Evolutionary conservation across 2,329 filamentous ascomycete genomes (phyloP).

Genomic region (Fusarium pilosicola): DNA sequence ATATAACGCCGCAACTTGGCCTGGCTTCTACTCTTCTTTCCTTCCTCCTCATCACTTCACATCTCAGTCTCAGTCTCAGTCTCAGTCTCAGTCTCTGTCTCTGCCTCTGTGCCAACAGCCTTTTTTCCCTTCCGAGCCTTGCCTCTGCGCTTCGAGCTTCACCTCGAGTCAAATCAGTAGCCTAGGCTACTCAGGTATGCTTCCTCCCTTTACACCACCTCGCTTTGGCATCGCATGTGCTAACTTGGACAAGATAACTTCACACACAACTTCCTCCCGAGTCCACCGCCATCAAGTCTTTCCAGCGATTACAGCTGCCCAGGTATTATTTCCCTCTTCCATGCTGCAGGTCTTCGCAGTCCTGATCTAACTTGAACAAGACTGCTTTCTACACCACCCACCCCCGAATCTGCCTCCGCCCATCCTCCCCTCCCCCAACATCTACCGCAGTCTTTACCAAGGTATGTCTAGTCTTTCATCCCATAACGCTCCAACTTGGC

Average conservation of each 20-base stretch:
- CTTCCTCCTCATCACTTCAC: neutral
- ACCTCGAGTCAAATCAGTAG: neutral
- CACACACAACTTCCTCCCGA: neutral
- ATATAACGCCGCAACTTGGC: conserved; percentile 1
- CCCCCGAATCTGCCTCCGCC: neutral
- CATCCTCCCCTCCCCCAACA: neutral
- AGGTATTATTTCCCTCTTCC: neutral
- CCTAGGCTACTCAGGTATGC: neutral
- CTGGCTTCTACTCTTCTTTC: neutral
- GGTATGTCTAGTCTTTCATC: neutral
- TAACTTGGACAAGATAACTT: neutral
- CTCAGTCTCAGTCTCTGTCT: neutral
- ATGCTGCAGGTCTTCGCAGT: neutral
- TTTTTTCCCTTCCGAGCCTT: neutral
- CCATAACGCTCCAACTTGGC: neutral
- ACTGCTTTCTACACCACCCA: neutral
- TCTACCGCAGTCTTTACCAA: neutral
- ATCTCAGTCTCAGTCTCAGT: neutral
- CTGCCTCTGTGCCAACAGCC: neutral
- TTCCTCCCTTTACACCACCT: neutral
- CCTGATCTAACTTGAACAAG: neutral
- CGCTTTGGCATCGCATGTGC: neutral
- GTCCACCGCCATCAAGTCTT: neutral
- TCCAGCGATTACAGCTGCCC: neutral
- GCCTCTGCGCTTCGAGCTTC: neutral